These are phyloP conservation scores for Umbelopsis sp. DNA, from an alignment of 192 early-diverging fungal species.

Conservation along the genomic window DNA sequence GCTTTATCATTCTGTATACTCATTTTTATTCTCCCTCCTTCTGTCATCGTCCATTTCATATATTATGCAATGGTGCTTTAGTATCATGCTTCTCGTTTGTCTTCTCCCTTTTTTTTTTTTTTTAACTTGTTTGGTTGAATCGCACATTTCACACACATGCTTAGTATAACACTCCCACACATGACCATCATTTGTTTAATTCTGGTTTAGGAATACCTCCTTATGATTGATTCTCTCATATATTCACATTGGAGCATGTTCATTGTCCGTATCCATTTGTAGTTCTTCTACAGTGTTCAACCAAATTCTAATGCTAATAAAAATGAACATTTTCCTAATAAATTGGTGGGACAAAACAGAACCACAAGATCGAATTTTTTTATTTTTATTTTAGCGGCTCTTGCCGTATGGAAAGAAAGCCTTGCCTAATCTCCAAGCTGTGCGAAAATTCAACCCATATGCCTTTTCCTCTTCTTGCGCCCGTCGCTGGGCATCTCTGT, in stretches of 20 bases:
- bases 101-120: not conserved
- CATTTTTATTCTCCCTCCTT: not conserved
- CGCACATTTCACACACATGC: no score
- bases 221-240: no score
- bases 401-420: not conserved
- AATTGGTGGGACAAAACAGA: not conserved
- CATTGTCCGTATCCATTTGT: not conserved
- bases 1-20: conserved; percentile 1
- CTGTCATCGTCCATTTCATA: not conserved
- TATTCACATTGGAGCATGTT: not conserved
- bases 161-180: not conserved
- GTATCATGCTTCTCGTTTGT: not conserved
- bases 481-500: not conserved
- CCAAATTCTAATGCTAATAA: not conserved
- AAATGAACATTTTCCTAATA: not conserved
- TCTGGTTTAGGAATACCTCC: no score
- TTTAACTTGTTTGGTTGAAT: not conserved
- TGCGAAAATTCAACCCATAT: conserved; percentile 3
- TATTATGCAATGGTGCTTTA: not conserved
- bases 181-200: not conserved
- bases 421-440: not conserved
- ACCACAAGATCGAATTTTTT: not conserved
- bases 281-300: not conserved
- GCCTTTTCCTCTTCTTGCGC: conserved; percentile 3
- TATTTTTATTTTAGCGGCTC: not conserved